Evolutionary conservation across 805 yeast genomes (phyloP), one percentile per base, ranked within the genome.

Genomic region (Ogataea trehalophila): DNA sequence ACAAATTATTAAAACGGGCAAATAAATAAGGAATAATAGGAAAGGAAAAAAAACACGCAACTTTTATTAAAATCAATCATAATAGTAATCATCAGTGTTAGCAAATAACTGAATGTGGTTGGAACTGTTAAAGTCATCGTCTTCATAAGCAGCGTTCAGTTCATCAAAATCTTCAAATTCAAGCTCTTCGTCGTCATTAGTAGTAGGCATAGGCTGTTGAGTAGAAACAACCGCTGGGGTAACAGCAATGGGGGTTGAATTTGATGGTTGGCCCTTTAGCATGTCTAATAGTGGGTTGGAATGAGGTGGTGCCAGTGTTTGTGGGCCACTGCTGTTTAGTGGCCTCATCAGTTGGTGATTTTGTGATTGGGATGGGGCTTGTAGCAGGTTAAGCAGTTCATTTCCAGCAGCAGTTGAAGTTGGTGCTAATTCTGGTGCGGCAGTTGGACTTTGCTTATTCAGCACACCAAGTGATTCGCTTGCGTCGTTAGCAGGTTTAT

Each of bases 131-230:
- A n/a, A 22, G 2, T 39, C 31, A 26, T 39, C 29, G 7, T 50
- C 50, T 26, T 52, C 58, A 44, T 46, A 57, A n/a, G 52, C 58
- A 6, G 56, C 57, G 42, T 55, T 49, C 37, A 55, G 39, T 17
- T 59, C 61, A 29, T 59, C 62, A 41, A 54, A 54, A 43, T 59
- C 63, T 29, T 58, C 58, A 20, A 53, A 49, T 17, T 59, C 54
- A 4, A 47, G 54, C 9, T 45, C 35, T 22, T 55, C 55, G 8
- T 49, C 56, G 9, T 41, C 42, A 1, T 45, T 48, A 4, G 45
- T 50, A 15, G 13, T 18, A 23, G 31, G 8, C 11, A 17, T 22
- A 23, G 33, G 20, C 4, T 39, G 33, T 11, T 22, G 31, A 18
- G 26, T 18, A 11, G 16, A 6, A 34, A n/a, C 33, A 23, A 33